A percentile compares a stretch with the other conserved stretches of the same genome.
These are phyloP conservation scores for Paracamarosporium sp. DNA, from an alignment of 2,329 filamentous ascomycete genomes.

Conservation along the genomic window DNA sequence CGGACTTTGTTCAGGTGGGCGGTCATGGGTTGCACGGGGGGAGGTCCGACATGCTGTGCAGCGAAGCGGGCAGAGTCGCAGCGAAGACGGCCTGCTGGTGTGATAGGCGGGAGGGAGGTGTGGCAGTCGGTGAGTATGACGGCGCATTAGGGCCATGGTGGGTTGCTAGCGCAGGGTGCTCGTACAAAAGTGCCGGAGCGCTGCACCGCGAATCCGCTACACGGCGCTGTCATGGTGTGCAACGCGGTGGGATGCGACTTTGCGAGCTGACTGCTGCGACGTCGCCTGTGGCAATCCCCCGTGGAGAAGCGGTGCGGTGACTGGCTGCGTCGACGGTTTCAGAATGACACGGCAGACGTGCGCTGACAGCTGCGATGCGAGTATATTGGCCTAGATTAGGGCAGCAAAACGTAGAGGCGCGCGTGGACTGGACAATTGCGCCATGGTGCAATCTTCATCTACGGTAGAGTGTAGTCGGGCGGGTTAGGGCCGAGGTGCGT, in stretches of 20 bases:
- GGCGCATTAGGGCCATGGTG: background rate
- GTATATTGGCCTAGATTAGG: slow-evolving; percentile 1
- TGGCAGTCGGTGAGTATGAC: background rate
- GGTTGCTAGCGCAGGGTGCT: background rate
- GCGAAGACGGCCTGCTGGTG: background rate
- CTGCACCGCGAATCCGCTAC: background rate
- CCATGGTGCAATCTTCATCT: background rate
- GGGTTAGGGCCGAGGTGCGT: background rate
- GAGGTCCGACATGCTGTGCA: background rate
- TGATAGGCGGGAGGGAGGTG: background rate
- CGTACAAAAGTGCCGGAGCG: background rate
- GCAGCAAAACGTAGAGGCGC: background rate
- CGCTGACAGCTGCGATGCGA: background rate
- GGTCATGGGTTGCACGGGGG: background rate
- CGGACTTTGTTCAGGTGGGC: background rate
- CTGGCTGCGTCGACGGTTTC: slow-evolving; percentile 3
- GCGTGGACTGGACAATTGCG: background rate
- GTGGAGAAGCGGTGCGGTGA: background rate
- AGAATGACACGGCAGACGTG: background rate
- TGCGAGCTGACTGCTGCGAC: slow-evolving; percentile 4
- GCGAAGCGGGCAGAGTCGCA: background rate
- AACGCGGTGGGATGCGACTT: background rate
- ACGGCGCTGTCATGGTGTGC: background rate
- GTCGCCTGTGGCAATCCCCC: slow-evolving; percentile 3
- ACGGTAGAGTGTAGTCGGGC: background rate